A percentile compares a stretch with the other conserved stretches of the same genome.
phyloP scores from a whole-genome alignment of 495 filamentous ascomycete species.

The Venustampulla echinocandica region DNA sequence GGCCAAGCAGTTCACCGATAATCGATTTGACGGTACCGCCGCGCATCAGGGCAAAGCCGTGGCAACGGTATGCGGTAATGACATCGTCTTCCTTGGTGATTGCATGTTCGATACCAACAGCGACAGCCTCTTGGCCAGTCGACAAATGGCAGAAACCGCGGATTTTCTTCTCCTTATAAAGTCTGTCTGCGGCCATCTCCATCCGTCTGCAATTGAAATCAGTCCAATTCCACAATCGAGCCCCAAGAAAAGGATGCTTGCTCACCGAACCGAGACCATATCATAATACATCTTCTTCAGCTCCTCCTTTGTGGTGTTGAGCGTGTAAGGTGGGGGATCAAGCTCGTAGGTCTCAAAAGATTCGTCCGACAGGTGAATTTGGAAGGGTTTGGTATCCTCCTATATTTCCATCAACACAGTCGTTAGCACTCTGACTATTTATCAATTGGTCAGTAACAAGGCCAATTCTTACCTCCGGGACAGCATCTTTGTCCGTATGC shows the following conservation, averaged over 20 bases:
- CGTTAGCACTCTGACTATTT: too few relatives aligned
- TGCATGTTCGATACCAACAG: constrained; percentile 93
- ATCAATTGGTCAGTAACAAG: constrained; percentile 5
- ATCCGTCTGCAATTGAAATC: constrained; percentile 59
- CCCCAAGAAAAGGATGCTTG: neutral
- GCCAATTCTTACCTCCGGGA: constrained; percentile 48
- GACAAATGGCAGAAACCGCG: constrained; percentile 99
- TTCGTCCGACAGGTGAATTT: constrained; percentile 87
- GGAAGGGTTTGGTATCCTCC: constrained; percentile 93
- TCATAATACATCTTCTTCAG: constrained; percentile 98
- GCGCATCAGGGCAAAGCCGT: constrained; percentile 96
- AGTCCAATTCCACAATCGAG: neutral
- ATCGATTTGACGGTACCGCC: constrained; percentile 86
- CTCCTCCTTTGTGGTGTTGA: constrained; percentile 91
- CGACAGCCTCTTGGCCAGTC: constrained; percentile 94
- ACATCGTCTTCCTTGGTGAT: constrained; percentile 84
- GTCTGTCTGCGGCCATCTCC: constrained; percentile 96
- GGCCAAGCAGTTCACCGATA: constrained; percentile 92
- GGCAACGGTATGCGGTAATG: constrained; percentile 97
- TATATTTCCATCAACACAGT: constrained; percentile 27
- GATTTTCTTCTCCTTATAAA: constrained; percentile 99
- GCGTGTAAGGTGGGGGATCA: constrained; percentile 84
- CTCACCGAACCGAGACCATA: constrained; percentile 88
- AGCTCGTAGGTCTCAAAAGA: constrained; percentile 99
- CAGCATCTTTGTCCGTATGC: constrained; percentile 75